These are phyloP conservation scores for Entamoeba moshkovskii DNA, from an alignment of 208 protist genomes.

Conservation along the genomic window DNA sequence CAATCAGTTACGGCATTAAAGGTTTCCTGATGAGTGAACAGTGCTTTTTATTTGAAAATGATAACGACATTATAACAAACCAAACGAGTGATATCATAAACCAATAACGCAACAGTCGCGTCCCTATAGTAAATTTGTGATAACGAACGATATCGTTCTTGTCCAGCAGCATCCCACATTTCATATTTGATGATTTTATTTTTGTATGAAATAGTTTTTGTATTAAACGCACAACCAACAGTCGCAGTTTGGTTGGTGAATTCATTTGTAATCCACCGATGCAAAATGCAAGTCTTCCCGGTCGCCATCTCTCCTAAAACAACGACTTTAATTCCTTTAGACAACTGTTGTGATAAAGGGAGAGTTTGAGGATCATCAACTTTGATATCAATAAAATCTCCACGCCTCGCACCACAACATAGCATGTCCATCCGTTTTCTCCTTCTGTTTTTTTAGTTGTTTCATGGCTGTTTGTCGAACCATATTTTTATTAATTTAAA, in stretches of 20 bases:
- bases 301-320: not conserved
- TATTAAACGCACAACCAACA: not conserved
- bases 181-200: not conserved
- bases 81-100: constrained; percentile 32
- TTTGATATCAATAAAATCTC: too few species aligned
- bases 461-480: too few species aligned
- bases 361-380: too few species aligned
- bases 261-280: not conserved
- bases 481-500: too few species aligned
- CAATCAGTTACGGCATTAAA: not conserved
- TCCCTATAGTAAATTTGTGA: constrained; percentile 23
- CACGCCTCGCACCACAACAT: too few species aligned
- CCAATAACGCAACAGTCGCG: constrained; percentile 24
- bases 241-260: not conserved
- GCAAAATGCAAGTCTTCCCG: not conserved
- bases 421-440: too few species aligned
- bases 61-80: not conserved
- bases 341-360: not conserved
- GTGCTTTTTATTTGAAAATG: not conserved
- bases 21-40: not conserved
- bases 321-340: not conserved
- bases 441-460: too few species aligned
- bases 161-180: constrained; percentile 13
- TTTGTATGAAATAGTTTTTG: not conserved
- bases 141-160: constrained; percentile 14